Evolutionary conservation across 345 rosid species (phyloP), one percentile per base, ranked within the genome.

Genomic region (Corymbia maculata): DNA sequence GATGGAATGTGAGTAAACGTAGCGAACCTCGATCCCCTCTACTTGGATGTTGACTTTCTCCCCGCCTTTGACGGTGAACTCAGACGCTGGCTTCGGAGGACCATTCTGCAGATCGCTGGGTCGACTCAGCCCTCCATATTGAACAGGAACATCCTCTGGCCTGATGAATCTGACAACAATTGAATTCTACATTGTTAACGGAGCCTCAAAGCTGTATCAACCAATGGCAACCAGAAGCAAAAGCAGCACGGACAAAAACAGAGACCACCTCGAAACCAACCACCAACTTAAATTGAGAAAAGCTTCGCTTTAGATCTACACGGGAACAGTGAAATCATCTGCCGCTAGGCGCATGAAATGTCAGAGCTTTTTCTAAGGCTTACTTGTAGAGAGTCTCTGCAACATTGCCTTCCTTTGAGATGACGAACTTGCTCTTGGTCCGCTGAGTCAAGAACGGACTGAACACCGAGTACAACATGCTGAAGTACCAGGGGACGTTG

Each of bases 401-500:
- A 22, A 93, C 96, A 88, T 93, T 91, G 88, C 98, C 99, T 94
- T 98, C 97, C 92, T 92, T 97, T 3, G 98, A 95, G 90, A 98
- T 94, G 16, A 98, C 96, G 89, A 97, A 97, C 92, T 98, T 98
- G 95, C 96, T 97, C 96, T 96, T 98, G 36, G 99, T 98, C 87
- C 99, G 91, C 85, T 97, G 99, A 61, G 99, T 98, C 85, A 98
- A 75, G 92, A 98, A 96, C 2, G 99, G 99, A 88, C 97, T 97
- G 89, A 97, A 93, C 98, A 98, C 92, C 24, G 99, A 96, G 87
- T 94, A 98, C 90, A 98, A 86, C 70, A 93, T 85, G 89, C 97
- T 96, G 88, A 98, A 98, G 97, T 96, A 97, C 99, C 99, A 98
- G 7, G 99, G 99, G 51, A 98, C 99, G 86, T 98, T 98, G 94